A percentile compares a stretch with the other conserved stretches of the same genome.
Evolutionary conservation across 257 asterid species (phyloP).

Genomic region (Solanum chiquidenum): DNA sequence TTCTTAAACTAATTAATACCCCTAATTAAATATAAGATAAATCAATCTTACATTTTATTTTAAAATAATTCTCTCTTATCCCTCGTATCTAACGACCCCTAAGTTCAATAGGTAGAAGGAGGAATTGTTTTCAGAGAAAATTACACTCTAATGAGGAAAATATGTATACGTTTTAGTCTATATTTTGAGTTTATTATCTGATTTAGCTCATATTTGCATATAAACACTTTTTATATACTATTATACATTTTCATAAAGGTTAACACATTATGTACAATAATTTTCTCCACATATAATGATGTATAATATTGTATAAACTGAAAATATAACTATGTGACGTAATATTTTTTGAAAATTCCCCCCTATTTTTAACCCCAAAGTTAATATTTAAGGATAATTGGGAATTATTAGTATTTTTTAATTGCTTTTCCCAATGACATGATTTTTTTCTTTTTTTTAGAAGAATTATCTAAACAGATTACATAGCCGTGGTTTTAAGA

Average conservation of each 20-base stretch:
- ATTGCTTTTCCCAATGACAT: too few relatives aligned
- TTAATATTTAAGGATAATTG: neutral
- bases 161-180: neutral
- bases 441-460: too few relatives aligned
- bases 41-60: neutral
- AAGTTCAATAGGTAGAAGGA: neutral
- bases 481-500: neutral
- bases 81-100: neutral
- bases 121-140: rapidly evolving
- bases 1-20: neutral
- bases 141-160: neutral
- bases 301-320: neutral
- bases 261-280: neutral
- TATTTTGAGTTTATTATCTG: neutral
- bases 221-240: neutral
- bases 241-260: neutral
- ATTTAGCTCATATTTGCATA: neutral
- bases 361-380: neutral
- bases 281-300: neutral
- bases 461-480: neutral
- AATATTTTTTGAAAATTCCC: too few relatives aligned
- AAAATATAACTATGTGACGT: neutral
- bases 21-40: neutral
- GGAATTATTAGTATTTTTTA: too few relatives aligned
- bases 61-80: neutral